Percentiles rank a stretch among this genome's conserved stretches.
Conservation (phyloP, 495 filamentous ascomycete genomes). For the Alectoria sarmentosa region DNA sequence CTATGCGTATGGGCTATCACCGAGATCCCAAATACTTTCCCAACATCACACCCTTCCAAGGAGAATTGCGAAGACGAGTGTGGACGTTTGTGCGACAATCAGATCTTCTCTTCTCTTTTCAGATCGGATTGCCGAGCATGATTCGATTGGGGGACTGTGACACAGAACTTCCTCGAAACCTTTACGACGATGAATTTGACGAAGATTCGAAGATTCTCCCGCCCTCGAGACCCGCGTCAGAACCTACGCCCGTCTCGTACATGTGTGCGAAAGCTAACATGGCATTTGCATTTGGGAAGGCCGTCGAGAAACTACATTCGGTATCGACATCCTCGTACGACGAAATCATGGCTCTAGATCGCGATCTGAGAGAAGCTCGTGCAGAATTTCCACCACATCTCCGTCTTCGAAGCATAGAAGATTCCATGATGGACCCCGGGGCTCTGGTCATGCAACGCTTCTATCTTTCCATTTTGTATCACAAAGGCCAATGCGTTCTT, state of each 20-base stretch:
- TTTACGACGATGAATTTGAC: conserved; percentile 90
- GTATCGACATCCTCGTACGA: conserved; percentile 57
- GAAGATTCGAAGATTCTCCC: conserved; percentile 72
- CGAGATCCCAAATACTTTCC: conserved; percentile 81
- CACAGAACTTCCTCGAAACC: conserved; percentile 76
- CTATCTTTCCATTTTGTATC: conserved; percentile 71
- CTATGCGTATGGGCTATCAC: conserved; percentile 94
- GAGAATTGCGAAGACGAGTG: conserved; percentile 82
- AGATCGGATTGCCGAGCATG: conserved; percentile 85
- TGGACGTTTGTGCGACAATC: conserved; percentile 79
- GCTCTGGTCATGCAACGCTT: conserved; percentile 76
- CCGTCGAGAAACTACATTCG: conserved; percentile 44
- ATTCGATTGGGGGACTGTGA: conserved; percentile 77
- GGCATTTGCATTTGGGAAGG: conserved; percentile 51
- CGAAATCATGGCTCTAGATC: conserved; percentile 69
- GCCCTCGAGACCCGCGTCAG: conserved; percentile 60
- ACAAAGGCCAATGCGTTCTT: conserved; percentile 74
- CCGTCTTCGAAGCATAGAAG: conserved; percentile 59
- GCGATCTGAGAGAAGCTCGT: conserved; percentile 60
- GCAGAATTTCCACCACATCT: conserved; percentile 62
- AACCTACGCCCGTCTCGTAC: conserved; percentile 82
- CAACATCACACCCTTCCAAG: conserved; percentile 77
- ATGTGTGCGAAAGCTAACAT: conserved; percentile 76
- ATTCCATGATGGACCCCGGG: conserved; percentile 66
- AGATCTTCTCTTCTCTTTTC: conserved; percentile 86